Conservation (phyloP, 2,329 filamentous ascomycete species). For the Canariomyces notabilis region DNA sequence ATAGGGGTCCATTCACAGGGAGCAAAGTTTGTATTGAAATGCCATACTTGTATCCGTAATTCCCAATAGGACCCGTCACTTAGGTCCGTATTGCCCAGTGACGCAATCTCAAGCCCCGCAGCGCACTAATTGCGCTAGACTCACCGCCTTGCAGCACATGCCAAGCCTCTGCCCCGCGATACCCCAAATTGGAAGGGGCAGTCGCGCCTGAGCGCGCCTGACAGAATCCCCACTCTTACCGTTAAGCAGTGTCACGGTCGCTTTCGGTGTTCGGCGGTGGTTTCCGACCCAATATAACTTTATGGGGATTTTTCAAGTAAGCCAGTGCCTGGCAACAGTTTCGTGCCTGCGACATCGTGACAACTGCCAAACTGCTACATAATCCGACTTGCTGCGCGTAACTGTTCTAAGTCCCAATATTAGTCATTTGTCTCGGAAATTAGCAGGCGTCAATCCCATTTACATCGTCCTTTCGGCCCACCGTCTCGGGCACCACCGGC, state of each 20-base stretch:
- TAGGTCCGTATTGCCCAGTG: too few relatives aligned
- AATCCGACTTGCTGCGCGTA: not conserved
- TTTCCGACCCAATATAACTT: not conserved
- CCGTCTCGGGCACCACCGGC: not conserved
- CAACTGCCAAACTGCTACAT: too few relatives aligned
- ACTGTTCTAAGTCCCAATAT: not conserved
- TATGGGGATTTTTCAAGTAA: not conserved
- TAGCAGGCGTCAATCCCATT: not conserved
- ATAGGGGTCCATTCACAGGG: too few relatives aligned
- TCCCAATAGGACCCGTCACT: too few relatives aligned
- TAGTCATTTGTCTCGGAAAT: not conserved
- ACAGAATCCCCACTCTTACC: conserved; percentile 5
- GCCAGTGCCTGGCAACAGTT: too few relatives aligned
- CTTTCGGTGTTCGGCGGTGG: conserved; percentile 1
- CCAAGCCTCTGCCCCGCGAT: conserved; percentile 18
- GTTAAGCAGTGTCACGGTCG: not conserved
- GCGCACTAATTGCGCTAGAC: too few relatives aligned
- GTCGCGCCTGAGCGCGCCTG: conserved; percentile 22
- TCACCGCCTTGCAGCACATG: not conserved
- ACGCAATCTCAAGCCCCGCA: conserved; percentile 13
- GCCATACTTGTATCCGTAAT: too few relatives aligned
- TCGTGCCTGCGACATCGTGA: not conserved
- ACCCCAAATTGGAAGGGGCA: conserved; percentile 3
- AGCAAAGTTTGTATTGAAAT: too few relatives aligned
- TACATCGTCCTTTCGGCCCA: not conserved